Evolutionary conservation across 2,329 filamentous ascomycete species (phyloP).

Genomic region (Waltergamsia citrina): DNA sequence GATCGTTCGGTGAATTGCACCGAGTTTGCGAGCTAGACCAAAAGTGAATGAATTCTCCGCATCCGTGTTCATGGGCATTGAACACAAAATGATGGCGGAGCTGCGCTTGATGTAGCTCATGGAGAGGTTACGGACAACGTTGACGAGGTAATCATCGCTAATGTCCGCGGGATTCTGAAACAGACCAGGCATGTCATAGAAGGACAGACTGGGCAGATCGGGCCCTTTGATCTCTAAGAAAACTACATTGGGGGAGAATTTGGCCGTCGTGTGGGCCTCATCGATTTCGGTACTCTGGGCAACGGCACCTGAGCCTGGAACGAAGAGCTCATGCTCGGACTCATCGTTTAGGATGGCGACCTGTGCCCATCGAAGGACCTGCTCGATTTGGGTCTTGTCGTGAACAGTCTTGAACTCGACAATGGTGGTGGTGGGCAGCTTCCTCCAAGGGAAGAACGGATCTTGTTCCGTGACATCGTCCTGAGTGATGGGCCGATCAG

Average conservation of each 20-base stretch:
- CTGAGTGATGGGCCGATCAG: constrained; percentile 26
- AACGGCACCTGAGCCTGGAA: constrained; percentile 37
- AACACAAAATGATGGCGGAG: constrained; percentile 68
- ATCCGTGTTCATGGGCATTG: constrained; percentile 70
- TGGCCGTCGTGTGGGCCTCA: constrained; percentile 38
- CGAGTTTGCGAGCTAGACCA: constrained; percentile 47
- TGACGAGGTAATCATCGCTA: constrained; percentile 58
- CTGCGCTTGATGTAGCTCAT: constrained; percentile 58
- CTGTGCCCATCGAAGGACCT: constrained; percentile 65
- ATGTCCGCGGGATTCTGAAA: constrained; percentile 60
- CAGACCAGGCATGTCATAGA: constrained; percentile 79
- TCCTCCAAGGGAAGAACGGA: constrained; percentile 58
- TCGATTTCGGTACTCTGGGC: constrained; percentile 21
- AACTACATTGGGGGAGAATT: constrained; percentile 78
- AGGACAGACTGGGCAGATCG: constrained; percentile 62
- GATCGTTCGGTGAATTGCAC: constrained; percentile 50
- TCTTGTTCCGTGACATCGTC: constrained; percentile 37
- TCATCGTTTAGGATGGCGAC: constrained; percentile 65
- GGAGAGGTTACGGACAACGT: constrained; percentile 63
- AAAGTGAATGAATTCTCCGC: constrained; percentile 66
- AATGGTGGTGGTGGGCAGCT: constrained; percentile 30
- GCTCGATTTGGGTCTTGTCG: constrained; percentile 53
- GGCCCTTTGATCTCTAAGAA: constrained; percentile 67
- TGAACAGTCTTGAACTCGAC: constrained; percentile 55
- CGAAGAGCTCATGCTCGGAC: constrained; percentile 38